Evolutionary conservation across 2,329 filamentous ascomycete species (phyloP).

Genomic region (Diaporthe longicolla): DNA sequence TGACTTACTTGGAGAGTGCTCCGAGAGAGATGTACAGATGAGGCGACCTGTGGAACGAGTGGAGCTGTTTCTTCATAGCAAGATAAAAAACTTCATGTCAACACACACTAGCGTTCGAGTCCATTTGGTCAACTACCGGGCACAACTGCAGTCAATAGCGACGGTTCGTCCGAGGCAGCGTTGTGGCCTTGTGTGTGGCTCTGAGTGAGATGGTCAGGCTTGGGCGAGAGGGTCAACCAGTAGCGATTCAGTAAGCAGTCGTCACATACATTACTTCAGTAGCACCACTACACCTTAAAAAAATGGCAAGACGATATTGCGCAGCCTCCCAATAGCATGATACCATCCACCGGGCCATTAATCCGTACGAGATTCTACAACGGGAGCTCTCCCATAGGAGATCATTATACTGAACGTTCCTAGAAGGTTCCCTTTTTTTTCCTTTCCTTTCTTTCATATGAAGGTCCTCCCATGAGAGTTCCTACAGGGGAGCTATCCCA

Average conservation of each 20-base stretch:
- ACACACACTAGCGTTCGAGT: background rate
- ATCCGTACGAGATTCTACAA: no score
- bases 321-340: no score
- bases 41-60: background rate
- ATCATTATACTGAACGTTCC: no score
- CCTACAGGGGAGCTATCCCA: no score
- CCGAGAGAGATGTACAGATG: slow-evolving; percentile 40
- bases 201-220: background rate
- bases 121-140: background rate
- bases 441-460: no score
- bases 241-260: background rate
- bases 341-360: no score
- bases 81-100: background rate
- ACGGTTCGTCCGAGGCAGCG: background rate
- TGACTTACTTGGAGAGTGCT: slow-evolving; percentile 44
- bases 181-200: background rate
- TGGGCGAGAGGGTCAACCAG: background rate
- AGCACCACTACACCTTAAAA: no score
- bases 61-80: slow-evolving; percentile 5
- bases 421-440: no score
- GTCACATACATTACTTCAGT: no score
- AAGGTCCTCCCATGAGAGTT: no score
- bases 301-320: no score
- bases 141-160: background rate
- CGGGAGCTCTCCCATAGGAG: no score